phyloP scores from a whole-genome alignment of 2,329 filamentous ascomycete genomes.

The Thielaviopsis euricoi region DNA sequence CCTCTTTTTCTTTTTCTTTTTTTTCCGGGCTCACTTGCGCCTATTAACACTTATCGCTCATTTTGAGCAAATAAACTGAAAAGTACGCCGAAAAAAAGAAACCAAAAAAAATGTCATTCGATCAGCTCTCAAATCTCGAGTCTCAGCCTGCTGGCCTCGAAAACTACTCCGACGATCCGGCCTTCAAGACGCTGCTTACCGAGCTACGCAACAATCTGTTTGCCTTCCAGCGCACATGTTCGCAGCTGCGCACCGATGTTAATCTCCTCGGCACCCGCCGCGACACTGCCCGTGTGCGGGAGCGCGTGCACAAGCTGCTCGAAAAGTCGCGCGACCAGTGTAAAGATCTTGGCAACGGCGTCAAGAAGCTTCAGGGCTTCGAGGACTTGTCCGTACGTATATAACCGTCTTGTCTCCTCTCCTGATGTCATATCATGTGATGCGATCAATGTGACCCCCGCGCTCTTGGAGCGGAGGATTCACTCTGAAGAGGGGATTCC shows the following conservation, averaged over 20 bases:
- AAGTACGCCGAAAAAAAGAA: no score
- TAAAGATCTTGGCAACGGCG: slow-evolving; percentile 79
- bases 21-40: not conserved
- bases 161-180: slow-evolving; percentile 74
- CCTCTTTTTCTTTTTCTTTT: not conserved
- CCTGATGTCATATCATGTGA: not conserved
- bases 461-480: not conserved
- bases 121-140: slow-evolving; percentile 71
- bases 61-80: no score
- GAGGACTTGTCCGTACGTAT: slow-evolving; percentile 58
- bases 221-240: slow-evolving; percentile 73
- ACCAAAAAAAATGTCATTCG: slow-evolving; percentile 65
- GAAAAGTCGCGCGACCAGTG: slow-evolving; percentile 77
- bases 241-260: slow-evolving; percentile 69
- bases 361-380: slow-evolving; percentile 84
- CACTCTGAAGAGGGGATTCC: no score
- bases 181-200: slow-evolving; percentile 70
- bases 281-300: slow-evolving; percentile 78
- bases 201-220: slow-evolving; percentile 80
- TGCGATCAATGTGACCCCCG: not conserved
- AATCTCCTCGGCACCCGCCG: slow-evolving; percentile 74
- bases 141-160: slow-evolving; percentile 50
- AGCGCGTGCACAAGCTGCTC: slow-evolving; percentile 73
- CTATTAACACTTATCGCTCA: not conserved
- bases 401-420: not conserved